These are phyloP conservation scores for Ceratobasidium sp. DNA, from an alignment of 1,284 basidiomycete genomes.

Conservation along the genomic window DNA sequence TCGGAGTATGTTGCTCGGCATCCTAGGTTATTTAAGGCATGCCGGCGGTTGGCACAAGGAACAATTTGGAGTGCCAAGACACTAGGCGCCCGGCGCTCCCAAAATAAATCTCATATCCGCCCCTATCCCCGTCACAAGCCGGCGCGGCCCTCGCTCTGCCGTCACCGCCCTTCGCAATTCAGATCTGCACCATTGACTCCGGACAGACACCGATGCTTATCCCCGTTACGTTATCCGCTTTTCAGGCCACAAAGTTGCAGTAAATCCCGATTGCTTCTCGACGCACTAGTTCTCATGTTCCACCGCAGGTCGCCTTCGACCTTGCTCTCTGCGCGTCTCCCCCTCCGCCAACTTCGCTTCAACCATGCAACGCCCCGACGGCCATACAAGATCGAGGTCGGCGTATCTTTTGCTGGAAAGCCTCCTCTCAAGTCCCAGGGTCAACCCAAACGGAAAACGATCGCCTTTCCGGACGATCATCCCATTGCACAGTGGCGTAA, in stretches of 20 bases:
- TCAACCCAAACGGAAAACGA: slow-evolving; percentile 23
- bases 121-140: too few species aligned
- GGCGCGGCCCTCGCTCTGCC: not conserved
- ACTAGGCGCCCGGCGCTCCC: not conserved
- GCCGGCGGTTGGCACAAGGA: too few species aligned
- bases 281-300: not conserved
- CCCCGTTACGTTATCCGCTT: not conserved
- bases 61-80: not conserved
- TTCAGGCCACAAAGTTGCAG: not conserved
- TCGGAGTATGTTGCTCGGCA: too few species aligned
- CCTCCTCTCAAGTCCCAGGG: slow-evolving; percentile 13
- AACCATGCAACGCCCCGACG: slow-evolving; percentile 14
- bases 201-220: not conserved
- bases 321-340: not conserved
- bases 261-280: not conserved
- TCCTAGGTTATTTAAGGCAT: too few species aligned
- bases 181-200: not conserved
- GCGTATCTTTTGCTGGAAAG: slow-evolving; percentile 38
- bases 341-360: not conserved
- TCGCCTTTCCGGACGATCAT: slow-evolving; percentile 37
- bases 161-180: not conserved
- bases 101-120: not conserved
- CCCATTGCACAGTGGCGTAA: slow-evolving; percentile 38
- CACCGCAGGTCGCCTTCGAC: not conserved
- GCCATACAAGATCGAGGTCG: slow-evolving; percentile 42